Percentiles rank a stretch among this genome's conserved stretches.
Evolutionary conservation across 1,284 basidiomycete species (phyloP).

Genomic region (Pseudozyma tsukubaensis): DNA sequence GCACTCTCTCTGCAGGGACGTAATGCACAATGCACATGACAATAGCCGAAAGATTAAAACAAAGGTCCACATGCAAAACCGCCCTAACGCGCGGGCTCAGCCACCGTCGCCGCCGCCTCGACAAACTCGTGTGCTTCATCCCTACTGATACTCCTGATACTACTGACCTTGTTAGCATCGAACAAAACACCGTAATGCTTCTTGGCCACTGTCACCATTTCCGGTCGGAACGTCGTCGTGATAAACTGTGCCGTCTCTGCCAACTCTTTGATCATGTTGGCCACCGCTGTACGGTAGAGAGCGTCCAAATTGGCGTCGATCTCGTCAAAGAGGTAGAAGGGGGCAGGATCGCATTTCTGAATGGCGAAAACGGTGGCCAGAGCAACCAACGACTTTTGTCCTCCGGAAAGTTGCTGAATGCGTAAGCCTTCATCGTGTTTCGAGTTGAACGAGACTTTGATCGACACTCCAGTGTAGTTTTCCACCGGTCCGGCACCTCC

Average conservation of each 20-base stretch:
- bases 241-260: slow-evolving; percentile 92
- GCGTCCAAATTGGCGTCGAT: slow-evolving; percentile 98
- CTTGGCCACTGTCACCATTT: slow-evolving; percentile 93
- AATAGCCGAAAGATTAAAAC: not conserved
- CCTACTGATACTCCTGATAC: slow-evolving; percentile 81
- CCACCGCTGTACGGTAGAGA: slow-evolving; percentile 95
- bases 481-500: slow-evolving; percentile 73
- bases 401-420: slow-evolving; percentile 96
- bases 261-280: slow-evolving; percentile 93
- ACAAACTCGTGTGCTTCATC: slow-evolving; percentile 90
- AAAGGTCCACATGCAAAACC: not conserved
- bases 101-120: slow-evolving; percentile 71
- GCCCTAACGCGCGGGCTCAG: slow-evolving; percentile 32
- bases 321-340: slow-evolving; percentile 99
- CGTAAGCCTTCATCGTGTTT: slow-evolving; percentile 94
- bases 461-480: slow-evolving; percentile 95
- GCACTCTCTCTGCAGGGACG: not conserved
- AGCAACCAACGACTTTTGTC: slow-evolving; percentile 96
- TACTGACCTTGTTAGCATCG: slow-evolving; percentile 88
- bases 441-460: slow-evolving; percentile 98
- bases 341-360: slow-evolving; percentile 98
- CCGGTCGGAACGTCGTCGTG: slow-evolving; percentile 96
- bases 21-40: not conserved
- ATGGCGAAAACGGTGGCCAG: slow-evolving; percentile 97
- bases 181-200: slow-evolving; percentile 99